phyloP scores from a whole-genome alignment of 2,329 filamentous ascomycete species.

The Hymenoscyphus fructigenus region DNA sequence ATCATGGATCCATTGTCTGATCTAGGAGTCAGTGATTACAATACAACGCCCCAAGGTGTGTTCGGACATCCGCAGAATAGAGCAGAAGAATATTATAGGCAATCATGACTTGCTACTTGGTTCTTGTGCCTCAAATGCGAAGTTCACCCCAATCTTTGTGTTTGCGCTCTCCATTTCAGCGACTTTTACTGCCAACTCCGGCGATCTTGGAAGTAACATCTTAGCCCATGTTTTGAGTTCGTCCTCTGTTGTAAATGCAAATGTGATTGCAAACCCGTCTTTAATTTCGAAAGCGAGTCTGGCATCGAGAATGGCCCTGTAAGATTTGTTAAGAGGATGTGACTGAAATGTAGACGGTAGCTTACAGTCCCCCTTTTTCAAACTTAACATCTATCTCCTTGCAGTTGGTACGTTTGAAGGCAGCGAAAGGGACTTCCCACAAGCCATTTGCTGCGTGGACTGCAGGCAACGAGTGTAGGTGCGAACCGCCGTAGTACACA shows the following conservation, averaged over 20 bases:
- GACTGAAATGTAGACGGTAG: constrained; percentile 5
- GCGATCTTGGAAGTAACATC: not conserved
- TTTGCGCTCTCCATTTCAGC: constrained; percentile 6
- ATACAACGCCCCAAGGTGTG: not conserved
- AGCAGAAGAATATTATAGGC: constrained; percentile 2
- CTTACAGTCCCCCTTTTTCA: not conserved
- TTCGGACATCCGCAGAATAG: constrained; percentile 2
- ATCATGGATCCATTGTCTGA: constrained; percentile 1
- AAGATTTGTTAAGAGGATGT: constrained; percentile 7
- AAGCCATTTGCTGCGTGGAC: constrained; percentile 3
- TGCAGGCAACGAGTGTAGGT: constrained; percentile 2
- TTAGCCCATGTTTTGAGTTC: constrained; percentile 5
- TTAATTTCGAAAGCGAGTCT: constrained; percentile 10
- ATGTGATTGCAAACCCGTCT: constrained; percentile 6
- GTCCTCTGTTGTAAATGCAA: constrained; percentile 8
- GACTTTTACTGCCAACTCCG: constrained; percentile 3
- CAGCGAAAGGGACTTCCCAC: constrained; percentile 1
- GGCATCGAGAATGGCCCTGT: constrained; percentile 4
- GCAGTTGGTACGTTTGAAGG: not conserved
- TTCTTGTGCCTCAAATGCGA: constrained; percentile 6
- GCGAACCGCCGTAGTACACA: constrained; percentile 1
- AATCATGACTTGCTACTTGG: constrained; percentile 2
- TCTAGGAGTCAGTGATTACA: constrained; percentile 1
- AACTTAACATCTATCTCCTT: constrained; percentile 3
- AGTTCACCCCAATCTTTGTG: constrained; percentile 10